Conservation (phyloP, 108 stramenopile genomes). For the Pseudonitzschia delicatissima region DNA sequence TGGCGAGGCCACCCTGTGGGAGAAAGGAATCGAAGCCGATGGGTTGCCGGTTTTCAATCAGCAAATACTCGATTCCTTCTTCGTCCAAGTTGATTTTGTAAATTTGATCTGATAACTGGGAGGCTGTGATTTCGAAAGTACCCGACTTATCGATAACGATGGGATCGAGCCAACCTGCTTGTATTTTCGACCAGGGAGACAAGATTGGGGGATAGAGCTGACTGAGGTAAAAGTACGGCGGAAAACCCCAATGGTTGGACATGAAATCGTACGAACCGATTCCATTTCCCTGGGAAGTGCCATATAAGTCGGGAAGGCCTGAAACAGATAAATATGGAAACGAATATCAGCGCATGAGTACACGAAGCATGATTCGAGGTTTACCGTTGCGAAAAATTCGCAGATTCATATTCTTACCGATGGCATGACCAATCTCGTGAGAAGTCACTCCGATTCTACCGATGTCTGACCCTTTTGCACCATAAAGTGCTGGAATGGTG, state of each 20-base stretch:
- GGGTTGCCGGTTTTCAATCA: constrained; percentile 59
- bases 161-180: constrained; percentile 56
- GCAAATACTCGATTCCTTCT: constrained; percentile 29
- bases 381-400: too few relatives aligned
- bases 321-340: constrained; percentile 19
- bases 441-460: constrained; percentile 33
- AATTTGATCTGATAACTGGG: not conserved
- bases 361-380: constrained; percentile 1
- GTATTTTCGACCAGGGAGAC: constrained; percentile 50
- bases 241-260: constrained; percentile 18
- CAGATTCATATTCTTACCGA: constrained; percentile 8
- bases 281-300: constrained; percentile 13
- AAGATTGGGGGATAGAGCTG: constrained; percentile 23
- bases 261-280: constrained; percentile 39
- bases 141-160: constrained; percentile 40
- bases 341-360: not conserved
- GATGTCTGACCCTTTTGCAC: constrained; percentile 20
- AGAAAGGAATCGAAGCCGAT: constrained; percentile 38
- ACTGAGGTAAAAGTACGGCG: not conserved
- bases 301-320: constrained; percentile 16
- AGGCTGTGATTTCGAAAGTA: constrained; percentile 25
- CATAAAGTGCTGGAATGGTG: constrained; percentile 27
- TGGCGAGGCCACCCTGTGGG: constrained; percentile 49
- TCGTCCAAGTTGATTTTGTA: constrained; percentile 9
- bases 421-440: constrained; percentile 39